Evolutionary conservation across 345 rosid species (phyloP).

Genomic region (Populus nigra): DNA sequence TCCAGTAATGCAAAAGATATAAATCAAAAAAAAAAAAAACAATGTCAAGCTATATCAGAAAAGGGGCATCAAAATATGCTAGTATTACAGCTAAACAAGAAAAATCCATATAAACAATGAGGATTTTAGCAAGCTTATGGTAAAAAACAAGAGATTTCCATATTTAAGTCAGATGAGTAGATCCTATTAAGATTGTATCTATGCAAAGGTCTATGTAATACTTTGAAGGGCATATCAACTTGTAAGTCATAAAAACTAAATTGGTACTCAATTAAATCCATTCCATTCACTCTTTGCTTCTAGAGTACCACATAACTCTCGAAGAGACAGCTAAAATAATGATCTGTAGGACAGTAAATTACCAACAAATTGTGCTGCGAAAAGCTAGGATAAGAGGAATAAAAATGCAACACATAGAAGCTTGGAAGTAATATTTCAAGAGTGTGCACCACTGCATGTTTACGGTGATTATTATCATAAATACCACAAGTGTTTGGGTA

Average conservation of each 20-base stretch:
- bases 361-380: not conserved
- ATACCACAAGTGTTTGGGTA: no score
- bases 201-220: not conserved
- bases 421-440: not conserved
- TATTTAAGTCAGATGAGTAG: no score
- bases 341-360: not conserved
- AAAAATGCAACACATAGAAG: not conserved
- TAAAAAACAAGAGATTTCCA: no score
- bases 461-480: no score
- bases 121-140: no score
- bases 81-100: no score
- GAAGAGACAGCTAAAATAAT: not conserved
- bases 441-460: no score
- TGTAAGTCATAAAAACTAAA: not conserved
- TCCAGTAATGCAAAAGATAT: not conserved
- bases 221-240: not conserved
- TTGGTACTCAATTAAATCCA: not conserved
- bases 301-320: not conserved
- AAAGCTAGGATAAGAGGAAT: not conserved
- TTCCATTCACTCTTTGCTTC: not conserved
- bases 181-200: no score
- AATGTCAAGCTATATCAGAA: not conserved
- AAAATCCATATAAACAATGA: no score
- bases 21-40: not conserved
- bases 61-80: no score